These are phyloP conservation scores for Gnomoniopsis sp. DNA, from an alignment of 2,329 filamentous ascomycete genomes.

Conservation along the genomic window DNA sequence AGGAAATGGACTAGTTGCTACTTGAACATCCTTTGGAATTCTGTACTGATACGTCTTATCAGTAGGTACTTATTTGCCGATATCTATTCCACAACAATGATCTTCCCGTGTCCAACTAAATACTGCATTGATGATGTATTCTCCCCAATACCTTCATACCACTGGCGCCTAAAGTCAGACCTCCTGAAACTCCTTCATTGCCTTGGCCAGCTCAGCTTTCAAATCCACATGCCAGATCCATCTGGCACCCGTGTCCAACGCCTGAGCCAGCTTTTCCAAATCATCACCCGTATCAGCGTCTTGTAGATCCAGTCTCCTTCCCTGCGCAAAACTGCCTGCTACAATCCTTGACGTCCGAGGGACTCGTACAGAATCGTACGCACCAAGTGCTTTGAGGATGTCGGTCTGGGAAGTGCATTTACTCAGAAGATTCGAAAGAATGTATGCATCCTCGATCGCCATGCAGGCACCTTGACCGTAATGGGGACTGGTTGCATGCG, in stretches of 20 bases:
- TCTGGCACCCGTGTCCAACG: not conserved
- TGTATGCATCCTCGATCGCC: slow-evolving; percentile 1
- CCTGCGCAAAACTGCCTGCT: not conserved
- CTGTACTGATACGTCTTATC: no score
- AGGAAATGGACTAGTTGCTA: no score
- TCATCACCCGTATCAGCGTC: not conserved
- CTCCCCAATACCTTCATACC: no score
- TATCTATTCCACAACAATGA: no score
- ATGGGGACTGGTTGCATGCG: slow-evolving; percentile 3
- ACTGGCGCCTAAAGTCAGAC: no score
- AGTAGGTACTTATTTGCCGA: no score
- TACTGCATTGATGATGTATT: no score
- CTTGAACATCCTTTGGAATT: no score
- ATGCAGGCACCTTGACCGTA: slow-evolving; percentile 4
- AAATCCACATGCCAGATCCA: slow-evolving; percentile 6
- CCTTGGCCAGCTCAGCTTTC: not conserved
- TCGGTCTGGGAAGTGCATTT: not conserved
- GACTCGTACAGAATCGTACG: slow-evolving; percentile 4
- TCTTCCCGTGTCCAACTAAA: no score
- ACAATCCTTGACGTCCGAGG: not conserved
- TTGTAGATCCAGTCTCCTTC: not conserved
- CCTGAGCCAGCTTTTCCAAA: slow-evolving; percentile 1
- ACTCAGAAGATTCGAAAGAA: not conserved
- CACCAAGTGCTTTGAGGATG: not conserved
- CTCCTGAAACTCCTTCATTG: not conserved